Conservation (phyloP, 2,329 filamentous ascomycete species). For the Aspergillus candidus region DNA sequence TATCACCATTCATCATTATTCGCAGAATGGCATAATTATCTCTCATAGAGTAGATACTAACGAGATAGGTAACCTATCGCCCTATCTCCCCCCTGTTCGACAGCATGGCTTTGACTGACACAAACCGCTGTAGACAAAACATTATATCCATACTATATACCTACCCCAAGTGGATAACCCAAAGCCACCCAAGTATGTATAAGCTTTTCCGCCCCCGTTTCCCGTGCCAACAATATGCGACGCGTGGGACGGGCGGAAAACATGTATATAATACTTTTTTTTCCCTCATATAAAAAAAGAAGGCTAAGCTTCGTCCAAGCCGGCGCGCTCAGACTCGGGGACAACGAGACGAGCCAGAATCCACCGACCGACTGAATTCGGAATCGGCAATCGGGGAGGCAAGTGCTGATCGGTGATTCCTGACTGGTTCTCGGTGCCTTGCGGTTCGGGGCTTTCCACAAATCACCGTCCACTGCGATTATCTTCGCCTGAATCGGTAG, state of each 20-base stretch:
- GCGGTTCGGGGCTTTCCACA: conserved; percentile 3
- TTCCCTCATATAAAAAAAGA: background rate
- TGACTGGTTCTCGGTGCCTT: conserved; percentile 9
- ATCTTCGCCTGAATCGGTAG: background rate
- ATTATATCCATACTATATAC: no score
- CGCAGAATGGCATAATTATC: no score
- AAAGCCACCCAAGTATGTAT: background rate
- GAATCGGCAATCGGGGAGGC: background rate
- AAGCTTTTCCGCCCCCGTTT: background rate
- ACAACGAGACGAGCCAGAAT: no score
- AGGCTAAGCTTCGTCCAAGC: no score
- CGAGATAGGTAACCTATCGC: no score
- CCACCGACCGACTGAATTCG: background rate
- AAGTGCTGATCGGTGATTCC: background rate
- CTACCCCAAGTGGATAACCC: background rate
- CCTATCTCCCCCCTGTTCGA: no score
- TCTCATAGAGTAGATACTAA: no score
- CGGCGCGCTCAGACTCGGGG: no score
- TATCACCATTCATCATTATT: no score
- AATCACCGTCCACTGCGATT: conserved; percentile 2
- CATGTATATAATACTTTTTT: background rate
- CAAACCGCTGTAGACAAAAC: no score
- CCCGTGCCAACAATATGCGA: no score
- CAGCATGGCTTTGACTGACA: no score
- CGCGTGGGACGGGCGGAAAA: background rate